These are phyloP conservation scores for Lachancea lanzarotensis DNA, from an alignment of 805 yeast species.

Conservation along the genomic window DNA sequence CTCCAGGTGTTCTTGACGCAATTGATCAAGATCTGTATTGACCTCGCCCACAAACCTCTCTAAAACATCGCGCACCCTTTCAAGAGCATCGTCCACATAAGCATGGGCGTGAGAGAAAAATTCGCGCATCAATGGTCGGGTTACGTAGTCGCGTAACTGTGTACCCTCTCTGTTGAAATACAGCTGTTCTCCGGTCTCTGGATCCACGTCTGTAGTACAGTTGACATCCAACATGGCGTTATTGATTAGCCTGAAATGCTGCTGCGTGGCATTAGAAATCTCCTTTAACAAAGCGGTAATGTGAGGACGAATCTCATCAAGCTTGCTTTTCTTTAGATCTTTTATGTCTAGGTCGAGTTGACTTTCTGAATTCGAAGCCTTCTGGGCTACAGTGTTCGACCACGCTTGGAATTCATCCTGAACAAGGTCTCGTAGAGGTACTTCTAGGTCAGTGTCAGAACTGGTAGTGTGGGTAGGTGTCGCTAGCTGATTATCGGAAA, in stretches of 20 bases:
- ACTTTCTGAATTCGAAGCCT: constrained; percentile 34
- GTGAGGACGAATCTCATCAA: constrained; percentile 25
- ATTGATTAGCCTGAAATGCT: constrained; percentile 25
- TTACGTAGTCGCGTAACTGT: constrained; percentile 34
- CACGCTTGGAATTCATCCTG: constrained; percentile 35
- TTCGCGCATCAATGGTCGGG: constrained; percentile 45
- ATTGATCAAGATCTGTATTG: constrained; percentile 33
- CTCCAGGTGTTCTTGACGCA: constrained; percentile 48
- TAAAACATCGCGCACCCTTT: constrained; percentile 30
- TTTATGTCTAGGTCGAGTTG: constrained; percentile 36
- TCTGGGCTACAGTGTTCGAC: constrained; percentile 33
- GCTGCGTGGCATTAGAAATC: constrained; percentile 25
- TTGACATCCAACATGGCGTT: constrained; percentile 35
- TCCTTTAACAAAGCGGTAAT: constrained; percentile 34
- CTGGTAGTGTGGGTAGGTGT: constrained; percentile 10
- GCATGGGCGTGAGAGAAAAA: constrained; percentile 31
- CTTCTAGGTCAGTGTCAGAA: constrained; percentile 9
- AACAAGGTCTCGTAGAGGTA: constrained; percentile 21
- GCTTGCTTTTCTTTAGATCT: constrained; percentile 23
- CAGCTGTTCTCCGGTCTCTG: constrained; percentile 30
- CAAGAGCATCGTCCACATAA: constrained; percentile 28
- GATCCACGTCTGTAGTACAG: constrained; percentile 28
- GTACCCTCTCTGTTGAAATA: constrained; percentile 33
- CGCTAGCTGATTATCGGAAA: constrained; percentile 8
- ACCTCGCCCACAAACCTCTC: constrained; percentile 28